Evolutionary conservation across 2,329 filamentous ascomycete genomes (phyloP).

Genomic region (Fusarium praegraminearum): DNA sequence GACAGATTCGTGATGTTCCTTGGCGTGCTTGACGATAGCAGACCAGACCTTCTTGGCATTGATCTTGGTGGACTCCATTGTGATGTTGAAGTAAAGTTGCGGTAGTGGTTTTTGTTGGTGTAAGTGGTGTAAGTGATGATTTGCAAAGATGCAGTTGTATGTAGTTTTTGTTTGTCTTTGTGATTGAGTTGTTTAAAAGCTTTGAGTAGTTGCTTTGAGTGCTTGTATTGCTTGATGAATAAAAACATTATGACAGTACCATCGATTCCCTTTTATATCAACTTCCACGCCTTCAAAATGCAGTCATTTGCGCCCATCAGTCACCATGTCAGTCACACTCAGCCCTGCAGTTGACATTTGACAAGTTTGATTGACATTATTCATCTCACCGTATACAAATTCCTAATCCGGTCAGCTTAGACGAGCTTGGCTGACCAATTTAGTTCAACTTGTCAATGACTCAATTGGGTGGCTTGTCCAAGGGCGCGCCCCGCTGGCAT

Average conservation of each 20-base stretch:
- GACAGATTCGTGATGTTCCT: constrained; percentile 16
- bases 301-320: neutral
- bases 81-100: too few species aligned
- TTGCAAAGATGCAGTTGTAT: neutral
- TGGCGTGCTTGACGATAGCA: constrained; percentile 9
- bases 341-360: neutral
- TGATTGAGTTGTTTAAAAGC: neutral
- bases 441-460: neutral
- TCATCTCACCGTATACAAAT: neutral
- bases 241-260: accelerated
- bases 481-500: neutral
- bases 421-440: neutral
- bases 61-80: constrained; percentile 9
- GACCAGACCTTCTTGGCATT: neutral
- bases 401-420: neutral
- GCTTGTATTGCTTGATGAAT: neutral
- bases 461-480: constrained; percentile 1
- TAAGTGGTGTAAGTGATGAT: neutral
- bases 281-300: neutral
- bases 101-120: neutral
- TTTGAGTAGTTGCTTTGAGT: neutral
- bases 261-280: neutral
- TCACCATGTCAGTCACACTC: neutral
- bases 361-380: neutral
- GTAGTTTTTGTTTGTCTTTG: neutral